Base-by-base conservation (phyloP, 2,329 filamentous ascomycete genomes). In the Neofusicoccum sp. region DNA sequence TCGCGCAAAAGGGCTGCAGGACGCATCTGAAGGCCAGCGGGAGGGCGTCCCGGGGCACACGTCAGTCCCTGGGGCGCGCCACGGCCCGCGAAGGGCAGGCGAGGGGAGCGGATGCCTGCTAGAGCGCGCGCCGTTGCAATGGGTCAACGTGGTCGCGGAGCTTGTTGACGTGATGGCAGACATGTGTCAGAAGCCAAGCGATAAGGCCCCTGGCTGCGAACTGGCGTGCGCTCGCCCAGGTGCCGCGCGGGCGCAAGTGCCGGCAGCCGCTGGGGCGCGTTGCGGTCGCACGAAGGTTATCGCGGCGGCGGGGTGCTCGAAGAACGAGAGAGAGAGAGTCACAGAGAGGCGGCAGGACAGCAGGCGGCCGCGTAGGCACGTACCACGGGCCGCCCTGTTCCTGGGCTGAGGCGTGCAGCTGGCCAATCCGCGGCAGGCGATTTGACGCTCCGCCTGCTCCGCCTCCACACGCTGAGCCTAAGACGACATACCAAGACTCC, bases 101-200 rank as follows among this genome's bases (percentile, higher is more conserved):
- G 39, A 31, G 31, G 52, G 39, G 7, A 16, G 29, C 3, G 6
- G 9, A 12, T 16, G 29, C 28, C 52, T 44, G 54, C 54, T 45
- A 44, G 28, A 29, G 33, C 54, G 39, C 39, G 31, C 6, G 54
- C 28, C 41, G 54, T 58, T 45, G 54, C 22, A 22, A 45, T 56
- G 37, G 39, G 34, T 56, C 52, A 44, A 56, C 52, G 52, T 56
- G 52, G 52, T 33, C 52, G 28, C 8, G 37, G 37, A 44, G 54
- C 54, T 58, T 45, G 54, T 58, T 33, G 54, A 16, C 22, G 52
- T 6, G 22, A 56, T 56, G 52, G 52, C 52, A 28, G 52, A 58
- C 54, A 58, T 58, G 54, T 58, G 54, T 58, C 54, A 58, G 54
- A 58, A 58, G 54, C 54, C 54, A 58, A 58, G 54, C 31, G 41